phyloP scores from a whole-genome alignment of 768 basidiomycete genomes.

The Tylopilus intermedius region DNA sequence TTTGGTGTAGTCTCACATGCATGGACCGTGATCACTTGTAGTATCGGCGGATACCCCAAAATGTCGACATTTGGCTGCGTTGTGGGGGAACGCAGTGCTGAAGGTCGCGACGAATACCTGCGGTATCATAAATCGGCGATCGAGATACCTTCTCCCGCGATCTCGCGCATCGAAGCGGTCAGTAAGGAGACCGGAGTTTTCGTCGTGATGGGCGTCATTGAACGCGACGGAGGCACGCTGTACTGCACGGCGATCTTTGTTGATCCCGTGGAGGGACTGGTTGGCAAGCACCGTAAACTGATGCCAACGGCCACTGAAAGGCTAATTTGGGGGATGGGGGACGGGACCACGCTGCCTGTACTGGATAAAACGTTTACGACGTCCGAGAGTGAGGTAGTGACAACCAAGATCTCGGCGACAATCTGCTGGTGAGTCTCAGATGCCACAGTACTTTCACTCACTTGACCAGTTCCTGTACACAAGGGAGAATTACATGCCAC shows the following conservation, averaged over 20 bases:
- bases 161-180: conserved; percentile 44
- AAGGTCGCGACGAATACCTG: conserved; percentile 57
- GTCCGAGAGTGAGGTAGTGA: conserved; percentile 21
- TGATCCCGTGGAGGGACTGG: conserved; percentile 44
- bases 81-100: conserved; percentile 45
- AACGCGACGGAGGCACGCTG: conserved; percentile 53
- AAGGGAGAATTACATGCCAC: conserved; percentile 71
- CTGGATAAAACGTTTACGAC: conserved; percentile 36
- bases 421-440: conserved; percentile 49
- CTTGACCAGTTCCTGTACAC: not conserved
- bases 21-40: conserved; percentile 13
- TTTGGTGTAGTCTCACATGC: not conserved
- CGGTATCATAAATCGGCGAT: conserved; percentile 53
- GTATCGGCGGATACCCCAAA: conserved; percentile 59
- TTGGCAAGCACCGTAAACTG: conserved; percentile 63
- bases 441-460: not conserved
- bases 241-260: conserved; percentile 60
- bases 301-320: conserved; percentile 59
- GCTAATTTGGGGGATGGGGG: conserved; percentile 59
- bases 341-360: conserved; percentile 50
- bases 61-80: conserved; percentile 40
- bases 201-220: conserved; percentile 57
- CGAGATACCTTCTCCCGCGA: conserved; percentile 49
- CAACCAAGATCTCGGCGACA: conserved; percentile 48
- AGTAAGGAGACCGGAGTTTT: conserved; percentile 47